These are phyloP conservation scores for Psilocybe cyanescens DNA, from an alignment of 768 basidiomycete genomes.

Conservation along the genomic window DNA sequence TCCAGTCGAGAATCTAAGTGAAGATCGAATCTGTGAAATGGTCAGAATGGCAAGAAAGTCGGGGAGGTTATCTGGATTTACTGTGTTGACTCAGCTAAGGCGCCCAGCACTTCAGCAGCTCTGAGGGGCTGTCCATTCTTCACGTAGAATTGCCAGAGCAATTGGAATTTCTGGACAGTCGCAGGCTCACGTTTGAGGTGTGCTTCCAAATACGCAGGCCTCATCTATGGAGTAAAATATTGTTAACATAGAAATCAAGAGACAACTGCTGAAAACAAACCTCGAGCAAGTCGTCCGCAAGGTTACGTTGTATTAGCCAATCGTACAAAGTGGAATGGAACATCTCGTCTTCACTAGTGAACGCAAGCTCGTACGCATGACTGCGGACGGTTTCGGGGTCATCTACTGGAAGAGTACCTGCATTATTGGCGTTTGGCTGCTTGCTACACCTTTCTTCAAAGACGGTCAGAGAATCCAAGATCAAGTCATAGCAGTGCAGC, in stretches of 20 bases:
- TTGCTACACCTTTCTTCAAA: conserved; percentile 71
- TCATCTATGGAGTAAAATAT: conserved; percentile 55
- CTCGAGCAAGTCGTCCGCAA: conserved; percentile 90
- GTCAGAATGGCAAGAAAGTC: not conserved
- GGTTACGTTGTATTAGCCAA: conserved; percentile 81
- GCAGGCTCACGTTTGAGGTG: conserved; percentile 84
- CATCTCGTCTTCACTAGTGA: conserved; percentile 85
- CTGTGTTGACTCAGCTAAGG: conserved; percentile 85
- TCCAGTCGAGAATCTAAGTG: conserved; percentile 79
- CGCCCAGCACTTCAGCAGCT: conserved; percentile 85
- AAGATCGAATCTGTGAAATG: conserved; percentile 57
- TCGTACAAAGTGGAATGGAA: conserved; percentile 96
- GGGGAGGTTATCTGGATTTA: conserved; percentile 39
- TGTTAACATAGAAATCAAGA: not conserved
- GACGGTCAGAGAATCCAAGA: conserved; percentile 78
- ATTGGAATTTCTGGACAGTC: conserved; percentile 80
- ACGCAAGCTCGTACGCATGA: conserved; percentile 86
- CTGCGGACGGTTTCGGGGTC: conserved; percentile 75
- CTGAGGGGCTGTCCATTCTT: conserved; percentile 86
- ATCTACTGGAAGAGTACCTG: conserved; percentile 35
- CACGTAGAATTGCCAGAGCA: conserved; percentile 97
- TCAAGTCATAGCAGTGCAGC: conserved; percentile 77
- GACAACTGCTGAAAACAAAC: conserved; percentile 42
- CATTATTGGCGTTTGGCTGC: conserved; percentile 20
- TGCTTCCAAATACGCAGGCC: conserved; percentile 85